Percentiles rank a stretch among this genome's conserved stretches.
Conservation (phyloP, 495 filamentous ascomycete species). For the Neurospora sp. region DNA sequence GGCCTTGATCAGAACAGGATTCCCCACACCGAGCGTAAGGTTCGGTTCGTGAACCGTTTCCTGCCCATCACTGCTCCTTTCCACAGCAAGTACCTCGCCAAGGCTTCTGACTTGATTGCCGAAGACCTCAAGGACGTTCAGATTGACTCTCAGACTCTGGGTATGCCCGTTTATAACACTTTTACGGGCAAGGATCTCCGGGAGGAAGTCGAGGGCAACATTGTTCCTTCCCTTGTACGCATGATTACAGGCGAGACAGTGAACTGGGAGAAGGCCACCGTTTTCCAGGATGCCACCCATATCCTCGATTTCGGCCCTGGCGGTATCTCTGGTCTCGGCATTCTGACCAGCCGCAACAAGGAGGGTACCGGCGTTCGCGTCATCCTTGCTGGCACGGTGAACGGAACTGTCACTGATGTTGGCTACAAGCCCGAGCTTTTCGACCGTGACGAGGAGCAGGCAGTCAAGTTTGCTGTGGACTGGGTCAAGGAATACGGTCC, state of each 20-base stretch:
- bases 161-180: conserved; percentile 80
- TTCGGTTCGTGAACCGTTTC: conserved; percentile 95
- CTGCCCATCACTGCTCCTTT: conserved; percentile 96
- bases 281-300: conserved; percentile 81
- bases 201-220: conserved; percentile 43
- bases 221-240: conserved; percentile 75
- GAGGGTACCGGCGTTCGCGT: conserved; percentile 94
- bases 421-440: conserved; percentile 97
- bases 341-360: conserved; percentile 97
- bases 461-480: conserved; percentile 91
- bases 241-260: conserved; percentile 91
- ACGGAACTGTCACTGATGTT: conserved; percentile 79
- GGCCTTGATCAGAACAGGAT: conserved; percentile 92
- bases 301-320: conserved; percentile 94
- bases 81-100: conserved; percentile 84
- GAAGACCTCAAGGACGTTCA: conserved; percentile 77
- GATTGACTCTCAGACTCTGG: conserved; percentile 57
- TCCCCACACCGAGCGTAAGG: conserved; percentile 88
- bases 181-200: conserved; percentile 75
- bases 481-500: conserved; percentile 97
- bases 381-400: conserved; percentile 83
- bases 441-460: conserved; percentile 84
- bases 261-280: conserved; percentile 88
- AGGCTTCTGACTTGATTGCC: conserved; percentile 67
- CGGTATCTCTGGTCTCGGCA: conserved; percentile 89